Evolutionary conservation across 2,329 filamentous ascomycete species (phyloP), one percentile per base, ranked within the genome.

Genomic region (Talaromyces funiculosus): DNA sequence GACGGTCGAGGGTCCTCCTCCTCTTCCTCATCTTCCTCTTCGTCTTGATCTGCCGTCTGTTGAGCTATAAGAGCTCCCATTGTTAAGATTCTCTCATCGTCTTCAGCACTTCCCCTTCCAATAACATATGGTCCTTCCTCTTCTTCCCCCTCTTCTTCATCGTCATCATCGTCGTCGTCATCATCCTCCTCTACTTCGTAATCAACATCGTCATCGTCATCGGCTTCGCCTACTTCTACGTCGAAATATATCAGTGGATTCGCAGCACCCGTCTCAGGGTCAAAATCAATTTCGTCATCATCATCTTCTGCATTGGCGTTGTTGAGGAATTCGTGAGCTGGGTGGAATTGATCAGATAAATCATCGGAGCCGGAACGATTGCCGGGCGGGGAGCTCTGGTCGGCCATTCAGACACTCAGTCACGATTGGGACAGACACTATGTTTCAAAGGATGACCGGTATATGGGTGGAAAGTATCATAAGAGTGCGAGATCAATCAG

Each of bases 201-300:
- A 16, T 71, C 71, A 22, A 69, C 69, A n/a, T 71, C 71, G 24
- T 71, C 71, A 22, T 69, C 69, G 18, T 71, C 71, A 24, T 73
- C 72, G n/a, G 74, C 74, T 14, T 73, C 72, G 10, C 72, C 67
- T 5, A 73, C 71, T 4, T 74, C 69, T 38, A 73, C 70, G 26
- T 73, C 71, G 53, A 68, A 67, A 54, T 66, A 68, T 8, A 78
- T 75, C 62, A 60, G 68, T 53, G 72, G 72, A 47, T 70, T 74
- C 55, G 67, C 73, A 14, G 71, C 72, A 61, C 77, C 76, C 60
- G 75, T 69, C 49, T 77, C 73, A 29, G 76, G 73, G 66, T 80
- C 73, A 71, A 77, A 80, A 64, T 82, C 80, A 75, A 81, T 80
- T 70, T 81, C 80, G 72, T 82, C 79, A 73, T 69, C 79, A 73